Evolutionary conservation across 495 filamentous ascomycete genomes (phyloP).

Genomic region (Oidiodendron maius): DNA sequence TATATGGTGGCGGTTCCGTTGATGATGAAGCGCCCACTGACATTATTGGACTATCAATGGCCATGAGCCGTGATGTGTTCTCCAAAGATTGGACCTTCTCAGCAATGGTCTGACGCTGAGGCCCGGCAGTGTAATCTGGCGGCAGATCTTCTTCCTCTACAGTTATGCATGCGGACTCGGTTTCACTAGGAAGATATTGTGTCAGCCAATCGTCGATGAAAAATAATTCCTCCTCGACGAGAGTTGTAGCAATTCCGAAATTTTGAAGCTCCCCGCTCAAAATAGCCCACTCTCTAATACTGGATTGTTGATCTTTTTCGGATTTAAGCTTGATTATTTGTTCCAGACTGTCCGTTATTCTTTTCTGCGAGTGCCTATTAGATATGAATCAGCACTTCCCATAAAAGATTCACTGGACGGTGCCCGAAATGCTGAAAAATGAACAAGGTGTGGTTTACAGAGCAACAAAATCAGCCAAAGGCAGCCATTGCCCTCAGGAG

Average conservation of each 20-base stretch:
- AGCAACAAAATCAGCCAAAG: too few relatives aligned
- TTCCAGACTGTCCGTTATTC: not conserved
- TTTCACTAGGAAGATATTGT: not conserved
- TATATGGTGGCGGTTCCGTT: conserved; percentile 3
- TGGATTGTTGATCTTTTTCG: not conserved
- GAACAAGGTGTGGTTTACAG: too few relatives aligned
- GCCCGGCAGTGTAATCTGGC: conserved; percentile 5
- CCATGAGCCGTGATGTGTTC: not conserved
- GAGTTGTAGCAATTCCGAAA: not conserved
- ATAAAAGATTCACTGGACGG: too few relatives aligned
- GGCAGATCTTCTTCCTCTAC: not conserved
- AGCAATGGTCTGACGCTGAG: not conserved
- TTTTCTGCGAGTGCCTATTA: conserved; percentile 2
- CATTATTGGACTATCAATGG: not conserved
- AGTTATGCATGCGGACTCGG: too few relatives aligned
- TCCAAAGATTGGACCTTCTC: not conserved
- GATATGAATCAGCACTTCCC: not conserved
- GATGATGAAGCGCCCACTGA: not conserved
- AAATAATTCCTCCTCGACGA: conserved; percentile 13
- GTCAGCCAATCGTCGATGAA: conserved; percentile 12
- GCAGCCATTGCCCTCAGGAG: too few relatives aligned
- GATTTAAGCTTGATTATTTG: conserved; percentile 1
- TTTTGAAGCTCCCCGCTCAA: conserved; percentile 1
- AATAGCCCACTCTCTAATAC: conserved; percentile 3
- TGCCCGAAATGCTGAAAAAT: too few relatives aligned